Conservation (phyloP, 179 eudicot species). For the Heliamphora pulchella region DNA sequence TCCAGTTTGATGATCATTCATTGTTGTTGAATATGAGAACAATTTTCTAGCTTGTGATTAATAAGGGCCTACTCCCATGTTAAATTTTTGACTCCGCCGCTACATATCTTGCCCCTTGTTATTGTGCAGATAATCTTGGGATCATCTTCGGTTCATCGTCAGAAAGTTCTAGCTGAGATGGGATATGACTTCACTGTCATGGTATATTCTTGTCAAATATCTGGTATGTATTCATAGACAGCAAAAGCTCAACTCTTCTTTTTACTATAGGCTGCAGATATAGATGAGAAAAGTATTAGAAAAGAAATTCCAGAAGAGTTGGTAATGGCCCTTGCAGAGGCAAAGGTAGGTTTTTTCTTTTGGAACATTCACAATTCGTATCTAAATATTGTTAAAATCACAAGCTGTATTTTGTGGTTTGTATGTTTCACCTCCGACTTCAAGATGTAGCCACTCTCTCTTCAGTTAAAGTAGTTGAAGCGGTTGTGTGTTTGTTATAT, state of each 20-base stretch:
- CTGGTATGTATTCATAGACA: neutral
- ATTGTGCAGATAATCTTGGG: constrained; percentile 27
- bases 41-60: no score
- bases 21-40: no score
- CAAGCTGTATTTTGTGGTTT: neutral
- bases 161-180: constrained; percentile 25
- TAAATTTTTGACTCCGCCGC: no score
- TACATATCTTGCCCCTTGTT: neutral
- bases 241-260: neutral
- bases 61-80: no score
- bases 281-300: constrained; percentile 29
- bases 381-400: neutral
- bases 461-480: neutral
- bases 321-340: constrained; percentile 28
- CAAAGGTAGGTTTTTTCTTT: constrained; percentile 22
- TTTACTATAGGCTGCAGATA: constrained; percentile 24
- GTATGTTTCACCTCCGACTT: neutral
- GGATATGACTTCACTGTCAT: constrained; percentile 27
- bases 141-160: constrained; percentile 26
- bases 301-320: constrained; percentile 26
- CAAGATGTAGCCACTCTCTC: neutral
- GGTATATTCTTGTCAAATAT: constrained; percentile 12
- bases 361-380: neutral
- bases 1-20: no score
- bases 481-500: neutral